Evolutionary conservation across 2,329 filamentous ascomycete species (phyloP).

Genomic region (Colletotrichum sp.): DNA sequence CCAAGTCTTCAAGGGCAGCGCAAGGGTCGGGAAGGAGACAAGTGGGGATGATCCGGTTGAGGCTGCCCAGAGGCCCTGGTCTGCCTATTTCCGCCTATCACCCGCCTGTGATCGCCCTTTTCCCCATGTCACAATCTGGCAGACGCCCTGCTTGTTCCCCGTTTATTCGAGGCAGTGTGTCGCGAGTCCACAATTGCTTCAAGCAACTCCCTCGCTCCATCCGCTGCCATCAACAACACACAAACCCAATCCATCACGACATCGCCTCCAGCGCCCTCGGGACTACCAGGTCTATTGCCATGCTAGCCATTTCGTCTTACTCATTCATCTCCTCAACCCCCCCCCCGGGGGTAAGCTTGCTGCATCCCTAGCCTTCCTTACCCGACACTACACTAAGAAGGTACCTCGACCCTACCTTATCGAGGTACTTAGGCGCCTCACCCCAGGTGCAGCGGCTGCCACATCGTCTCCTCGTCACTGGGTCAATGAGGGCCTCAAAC

Average conservation of each 20-base stretch:
- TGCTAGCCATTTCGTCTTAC: neutral
- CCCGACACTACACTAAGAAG: neutral
- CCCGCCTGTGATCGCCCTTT: neutral
- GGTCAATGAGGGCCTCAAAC: neutral
- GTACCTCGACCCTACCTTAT: neutral
- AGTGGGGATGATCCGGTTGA: conserved; percentile 4
- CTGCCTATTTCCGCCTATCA: conserved; percentile 2
- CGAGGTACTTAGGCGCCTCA: neutral
- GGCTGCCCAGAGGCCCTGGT: neutral
- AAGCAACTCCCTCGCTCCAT: conserved; percentile 1
- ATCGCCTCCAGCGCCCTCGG: neutral
- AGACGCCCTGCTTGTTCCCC: neutral
- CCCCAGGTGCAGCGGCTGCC: neutral
- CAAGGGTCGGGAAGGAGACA: neutral
- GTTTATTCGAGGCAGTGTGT: neutral
- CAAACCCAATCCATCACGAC: neutral
- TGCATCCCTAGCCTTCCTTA: neutral
- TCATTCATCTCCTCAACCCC: neutral
- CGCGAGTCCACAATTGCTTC: neutral
- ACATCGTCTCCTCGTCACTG: conserved; percentile 1
- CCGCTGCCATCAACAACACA: neutral
- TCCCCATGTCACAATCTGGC: neutral
- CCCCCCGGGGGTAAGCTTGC: neutral
- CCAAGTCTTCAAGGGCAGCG: neutral
- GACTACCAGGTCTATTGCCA: neutral